Base-by-base conservation (phyloP, 2,329 filamentous ascomycete species). In the Fusarium sacchari region DNA sequence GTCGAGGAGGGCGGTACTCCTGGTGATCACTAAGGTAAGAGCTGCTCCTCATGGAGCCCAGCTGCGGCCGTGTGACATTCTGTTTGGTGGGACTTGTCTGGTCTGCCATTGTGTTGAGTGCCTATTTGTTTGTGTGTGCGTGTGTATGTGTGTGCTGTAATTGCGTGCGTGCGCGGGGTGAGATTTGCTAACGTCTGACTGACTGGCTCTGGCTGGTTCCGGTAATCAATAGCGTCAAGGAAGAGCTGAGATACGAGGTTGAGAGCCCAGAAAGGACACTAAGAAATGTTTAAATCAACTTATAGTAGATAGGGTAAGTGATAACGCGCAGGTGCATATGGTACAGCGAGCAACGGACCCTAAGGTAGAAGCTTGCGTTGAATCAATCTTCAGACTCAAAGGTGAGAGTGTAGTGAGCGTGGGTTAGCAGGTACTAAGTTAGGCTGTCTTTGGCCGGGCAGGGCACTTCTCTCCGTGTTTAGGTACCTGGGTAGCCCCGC, bases 21-120 rank as follows among this genome's bases (percentile, higher is more conserved):
- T 91, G 89, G 77, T 91, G 88, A 73, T 91, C 89, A 79, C 86
- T 86, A 64, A 91, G 83, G 78, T 89, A 91, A 20, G 89, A 91
- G 80, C 87, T 88, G 83, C 87, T 90, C 77, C 89, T 87, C 86
- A 87, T 88, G 60, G 82, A 81, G 60, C 82, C 82, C 74, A 89
- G 81, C 78, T 87, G 86, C 61, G 87, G 87, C 52, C 86, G 85
- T 75, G 80, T 75, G 57, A 81, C 79, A 72, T 72, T 76, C 66
- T 78, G 80, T 73, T 79, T 81, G 66, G 80, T 64, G 75, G 79
- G 75, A 71, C 67, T 77, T 26, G 75, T 70, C 60, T 76, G 46
- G 57, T 82, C 80, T 75, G 81, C 71, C 82, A 83, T 83, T 73
- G 52, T 75, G 50, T 44, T 37, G 32, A 49, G 12, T 59, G 20